Evolutionary conservation across 202 grass and related monocot species (phyloP).

Genomic region (Dendrocalamus latiflorus): DNA sequence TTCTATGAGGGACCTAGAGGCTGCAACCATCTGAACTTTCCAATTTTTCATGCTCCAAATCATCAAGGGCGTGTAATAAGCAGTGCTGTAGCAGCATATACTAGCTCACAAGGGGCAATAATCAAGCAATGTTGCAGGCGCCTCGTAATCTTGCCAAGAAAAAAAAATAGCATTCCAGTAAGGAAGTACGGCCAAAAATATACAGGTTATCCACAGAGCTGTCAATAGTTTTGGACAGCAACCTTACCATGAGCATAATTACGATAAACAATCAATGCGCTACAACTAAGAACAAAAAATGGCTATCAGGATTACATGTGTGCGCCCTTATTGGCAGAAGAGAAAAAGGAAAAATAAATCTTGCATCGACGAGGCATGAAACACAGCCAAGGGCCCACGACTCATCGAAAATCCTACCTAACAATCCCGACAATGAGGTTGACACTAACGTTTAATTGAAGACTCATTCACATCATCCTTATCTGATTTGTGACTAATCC

Average conservation of each 20-base stretch:
- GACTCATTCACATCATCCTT: too few relatives aligned
- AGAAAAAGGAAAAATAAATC: not conserved
- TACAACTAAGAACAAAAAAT: conserved; percentile 11
- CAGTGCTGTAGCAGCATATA: too few relatives aligned
- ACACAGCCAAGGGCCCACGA: too few relatives aligned
- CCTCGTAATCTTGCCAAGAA: not conserved
- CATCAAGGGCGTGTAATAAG: too few relatives aligned
- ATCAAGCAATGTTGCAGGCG: not conserved
- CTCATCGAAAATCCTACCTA: too few relatives aligned
- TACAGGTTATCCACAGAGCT: conserved; percentile 3
- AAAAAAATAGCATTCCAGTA: not conserved
- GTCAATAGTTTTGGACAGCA: not conserved
- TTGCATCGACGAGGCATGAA: not conserved
- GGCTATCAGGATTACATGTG: conserved; percentile 3
- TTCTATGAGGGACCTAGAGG: too few relatives aligned
- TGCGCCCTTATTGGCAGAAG: conserved; percentile 26
- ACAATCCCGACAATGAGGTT: too few relatives aligned
- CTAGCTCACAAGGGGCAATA: too few relatives aligned
- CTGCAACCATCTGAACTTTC: too few relatives aligned
- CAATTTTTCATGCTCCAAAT: not conserved
- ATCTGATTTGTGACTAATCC: not conserved
- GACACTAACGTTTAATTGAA: too few relatives aligned
- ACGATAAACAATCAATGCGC: not conserved
- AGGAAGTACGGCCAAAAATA: not conserved
- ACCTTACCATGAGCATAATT: not conserved